A percentile compares a stretch with the other conserved stretches of the same genome.
Conservation (phyloP, 495 filamentous ascomycete species). For the Bombardia bombarda region DNA sequence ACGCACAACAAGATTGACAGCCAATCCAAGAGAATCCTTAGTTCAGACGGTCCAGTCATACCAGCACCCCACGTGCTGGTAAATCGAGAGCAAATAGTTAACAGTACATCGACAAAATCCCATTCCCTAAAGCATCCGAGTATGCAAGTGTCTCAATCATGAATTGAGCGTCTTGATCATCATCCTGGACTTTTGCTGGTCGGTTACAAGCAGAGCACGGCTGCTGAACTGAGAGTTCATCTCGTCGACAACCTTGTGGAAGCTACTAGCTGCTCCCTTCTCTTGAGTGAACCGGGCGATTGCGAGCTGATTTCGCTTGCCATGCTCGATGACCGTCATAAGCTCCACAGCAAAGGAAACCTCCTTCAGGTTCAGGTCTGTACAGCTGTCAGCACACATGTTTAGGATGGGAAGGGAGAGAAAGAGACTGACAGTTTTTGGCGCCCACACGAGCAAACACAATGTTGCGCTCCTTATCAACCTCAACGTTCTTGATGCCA, state of each 20-base stretch:
- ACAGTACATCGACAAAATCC: too few relatives aligned
- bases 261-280: slow-evolving; percentile 75
- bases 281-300: slow-evolving; percentile 83
- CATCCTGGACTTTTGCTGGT: slow-evolving; percentile 56
- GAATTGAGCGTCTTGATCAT: slow-evolving; percentile 55
- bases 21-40: too few relatives aligned
- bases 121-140: too few relatives aligned
- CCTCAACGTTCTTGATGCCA: slow-evolving; percentile 66
- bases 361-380: slow-evolving; percentile 66
- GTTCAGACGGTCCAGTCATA: too few relatives aligned
- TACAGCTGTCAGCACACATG: slow-evolving; percentile 16
- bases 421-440: slow-evolving; percentile 59
- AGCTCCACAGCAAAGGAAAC: slow-evolving; percentile 77
- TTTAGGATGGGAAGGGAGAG: background rate
- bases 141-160: too few relatives aligned
- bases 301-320: slow-evolving; percentile 56
- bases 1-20: background rate
- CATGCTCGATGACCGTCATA: slow-evolving; percentile 76
- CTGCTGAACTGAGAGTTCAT: slow-evolving; percentile 52
- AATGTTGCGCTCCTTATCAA: slow-evolving; percentile 64
- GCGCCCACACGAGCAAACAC: slow-evolving; percentile 68
- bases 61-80: too few relatives aligned
- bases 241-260: slow-evolving; percentile 72
- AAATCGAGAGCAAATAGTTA: too few relatives aligned
- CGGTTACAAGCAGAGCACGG: slow-evolving; percentile 58